phyloP scores from a whole-genome alignment of 352 stramenopile genomes.

The Phytopythium vexans region DNA sequence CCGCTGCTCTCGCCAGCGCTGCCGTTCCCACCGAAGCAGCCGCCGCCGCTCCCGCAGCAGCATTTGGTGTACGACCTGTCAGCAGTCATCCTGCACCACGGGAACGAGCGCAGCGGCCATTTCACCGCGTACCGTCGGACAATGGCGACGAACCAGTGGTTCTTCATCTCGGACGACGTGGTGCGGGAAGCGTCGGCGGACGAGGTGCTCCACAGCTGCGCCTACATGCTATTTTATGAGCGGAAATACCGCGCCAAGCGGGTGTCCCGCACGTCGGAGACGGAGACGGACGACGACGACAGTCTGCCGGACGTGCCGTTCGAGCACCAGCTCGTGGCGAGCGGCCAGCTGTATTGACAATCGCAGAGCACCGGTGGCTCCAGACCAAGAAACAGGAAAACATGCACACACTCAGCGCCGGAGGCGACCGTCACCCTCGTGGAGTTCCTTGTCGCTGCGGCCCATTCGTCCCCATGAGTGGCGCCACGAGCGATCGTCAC shows the following conservation, averaged over 20 bases:
- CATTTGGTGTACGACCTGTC: slow-evolving; percentile 69
- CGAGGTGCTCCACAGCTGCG: slow-evolving; percentile 73
- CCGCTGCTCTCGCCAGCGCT: slow-evolving; percentile 7
- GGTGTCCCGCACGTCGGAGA: slow-evolving; percentile 28
- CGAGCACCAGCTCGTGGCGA: slow-evolving; percentile 32
- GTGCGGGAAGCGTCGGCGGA: slow-evolving; percentile 52
- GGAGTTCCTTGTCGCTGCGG: too few species aligned
- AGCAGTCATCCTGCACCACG: slow-evolving; percentile 83
- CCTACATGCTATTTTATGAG: slow-evolving; percentile 92
- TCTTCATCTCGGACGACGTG: slow-evolving; percentile 82
- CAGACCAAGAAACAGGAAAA: too few species aligned
- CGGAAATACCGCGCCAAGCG: slow-evolving; percentile 52
- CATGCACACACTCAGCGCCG: too few species aligned
- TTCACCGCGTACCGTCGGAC: slow-evolving; percentile 83
- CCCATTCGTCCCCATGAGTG: too few species aligned
- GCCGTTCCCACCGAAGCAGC: slow-evolving; percentile 1
- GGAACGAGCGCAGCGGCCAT: slow-evolving; percentile 81
- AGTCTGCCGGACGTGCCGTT: slow-evolving; percentile 49
- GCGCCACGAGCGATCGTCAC: too few species aligned
- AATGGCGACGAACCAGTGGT: slow-evolving; percentile 57
- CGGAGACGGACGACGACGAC: slow-evolving; percentile 37
- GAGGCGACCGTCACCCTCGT: too few species aligned
- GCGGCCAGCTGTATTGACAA: slow-evolving; percentile 18
- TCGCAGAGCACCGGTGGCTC: too few species aligned
- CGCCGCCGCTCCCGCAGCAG: slow-evolving; percentile 11